A percentile compares a stretch with the other conserved stretches of the same genome.
These are phyloP conservation scores for Stachybotrys chartarum DNA, from an alignment of 2,329 filamentous ascomycete species.

Conservation along the genomic window DNA sequence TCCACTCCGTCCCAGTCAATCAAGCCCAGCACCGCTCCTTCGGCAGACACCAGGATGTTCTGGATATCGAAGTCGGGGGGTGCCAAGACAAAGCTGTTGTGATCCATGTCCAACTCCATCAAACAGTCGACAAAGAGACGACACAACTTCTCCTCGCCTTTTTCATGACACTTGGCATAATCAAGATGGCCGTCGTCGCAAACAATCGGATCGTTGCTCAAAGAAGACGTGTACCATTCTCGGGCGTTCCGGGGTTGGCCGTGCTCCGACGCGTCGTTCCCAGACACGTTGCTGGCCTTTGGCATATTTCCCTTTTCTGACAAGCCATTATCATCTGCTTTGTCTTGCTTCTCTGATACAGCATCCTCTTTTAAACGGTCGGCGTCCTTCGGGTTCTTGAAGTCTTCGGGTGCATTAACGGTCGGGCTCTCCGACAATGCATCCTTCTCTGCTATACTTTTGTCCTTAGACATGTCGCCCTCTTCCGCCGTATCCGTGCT, in stretches of 20 bases:
- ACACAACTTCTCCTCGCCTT: background rate
- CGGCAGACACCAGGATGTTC: constrained; percentile 20
- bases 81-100: constrained; percentile 12
- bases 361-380: background rate
- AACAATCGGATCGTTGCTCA: no score
- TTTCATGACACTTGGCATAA: background rate
- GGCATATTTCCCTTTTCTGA: no score
- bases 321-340: no score
- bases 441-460: no score
- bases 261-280: no score
- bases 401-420: no score
- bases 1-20: constrained; percentile 22
- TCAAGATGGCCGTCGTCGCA: background rate
- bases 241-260: no score
- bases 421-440: no score
- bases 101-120: background rate
- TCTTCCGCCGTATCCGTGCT: background rate
- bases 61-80: constrained; percentile 21
- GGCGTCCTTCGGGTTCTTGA: background rate
- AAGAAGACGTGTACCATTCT: background rate
- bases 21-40: constrained; percentile 16
- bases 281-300: no score
- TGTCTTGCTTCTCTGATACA: no score
- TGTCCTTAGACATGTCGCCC: background rate
- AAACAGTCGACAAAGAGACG: background rate